phyloP scores from a whole-genome alignment of 106 monocot genomes.

The Dendrobium catenatum region DNA sequence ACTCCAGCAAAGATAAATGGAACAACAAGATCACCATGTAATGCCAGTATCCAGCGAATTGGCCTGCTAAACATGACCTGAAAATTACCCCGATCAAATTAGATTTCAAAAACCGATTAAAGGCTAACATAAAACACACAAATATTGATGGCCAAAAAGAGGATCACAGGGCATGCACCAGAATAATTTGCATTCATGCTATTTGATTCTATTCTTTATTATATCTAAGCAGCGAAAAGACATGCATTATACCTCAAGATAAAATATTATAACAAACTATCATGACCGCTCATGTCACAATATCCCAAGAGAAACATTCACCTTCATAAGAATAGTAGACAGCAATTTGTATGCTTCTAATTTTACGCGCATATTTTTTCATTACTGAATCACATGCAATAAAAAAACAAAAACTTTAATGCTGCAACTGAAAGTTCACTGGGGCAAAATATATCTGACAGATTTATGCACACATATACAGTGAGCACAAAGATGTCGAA shows the following conservation, averaged over 20 bases:
- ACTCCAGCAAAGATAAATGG: conserved; percentile 87
- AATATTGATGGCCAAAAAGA: not conserved
- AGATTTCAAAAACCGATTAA: not conserved
- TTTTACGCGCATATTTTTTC: too few relatives aligned
- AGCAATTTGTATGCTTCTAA: too few relatives aligned
- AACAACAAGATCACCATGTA: conserved; percentile 66
- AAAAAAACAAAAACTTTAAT: not conserved
- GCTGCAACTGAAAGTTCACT: not conserved
- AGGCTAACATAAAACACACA: not conserved
- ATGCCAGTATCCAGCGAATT: conserved; percentile 87
- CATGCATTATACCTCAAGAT: not conserved
- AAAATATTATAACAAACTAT: too few relatives aligned
- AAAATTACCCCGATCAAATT: conserved; percentile 7
- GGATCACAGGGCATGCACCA: not conserved
- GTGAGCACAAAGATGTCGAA: not conserved
- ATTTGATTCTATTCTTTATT: not conserved
- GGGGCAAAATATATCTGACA: not conserved
- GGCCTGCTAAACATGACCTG: conserved; percentile 86
- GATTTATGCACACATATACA: not conserved
- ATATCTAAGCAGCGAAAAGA: not conserved
- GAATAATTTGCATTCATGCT: not conserved
- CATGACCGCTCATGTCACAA: not conserved
- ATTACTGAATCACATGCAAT: too few relatives aligned
- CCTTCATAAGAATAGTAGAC: too few relatives aligned
- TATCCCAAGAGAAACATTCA: not conserved